Conservation (phyloP, 805 yeast species). For the Peterozyma toletana region DNA sequence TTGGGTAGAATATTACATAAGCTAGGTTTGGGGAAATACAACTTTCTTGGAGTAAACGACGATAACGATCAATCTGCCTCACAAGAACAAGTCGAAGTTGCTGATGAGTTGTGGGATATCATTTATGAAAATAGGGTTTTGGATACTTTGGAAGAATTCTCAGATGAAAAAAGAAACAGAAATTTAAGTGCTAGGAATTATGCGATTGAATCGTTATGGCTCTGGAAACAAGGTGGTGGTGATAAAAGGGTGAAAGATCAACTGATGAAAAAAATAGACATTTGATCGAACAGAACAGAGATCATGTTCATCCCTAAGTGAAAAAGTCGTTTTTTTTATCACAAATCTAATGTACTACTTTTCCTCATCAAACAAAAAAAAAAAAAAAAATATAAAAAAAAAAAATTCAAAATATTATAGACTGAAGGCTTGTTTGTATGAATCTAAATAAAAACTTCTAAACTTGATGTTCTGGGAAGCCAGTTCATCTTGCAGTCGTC, state of each 20-base stretch:
- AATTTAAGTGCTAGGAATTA: constrained; percentile 74
- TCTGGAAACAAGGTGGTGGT: constrained; percentile 63
- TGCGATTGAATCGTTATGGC: constrained; percentile 87
- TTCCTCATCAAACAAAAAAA: background rate
- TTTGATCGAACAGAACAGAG: too few relatives aligned
- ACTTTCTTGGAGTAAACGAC: constrained; percentile 23
- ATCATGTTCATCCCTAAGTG: background rate
- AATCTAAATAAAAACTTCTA: too few relatives aligned
- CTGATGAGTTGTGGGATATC: constrained; percentile 55
- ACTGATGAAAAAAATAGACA: background rate
- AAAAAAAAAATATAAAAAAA: background rate
- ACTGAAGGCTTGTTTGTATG: too few relatives aligned
- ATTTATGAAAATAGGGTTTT: constrained; percentile 55
- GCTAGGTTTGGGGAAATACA: constrained; percentile 54
- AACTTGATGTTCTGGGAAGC: too few relatives aligned
- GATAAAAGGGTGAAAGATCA: constrained; percentile 15
- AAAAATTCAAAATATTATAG: background rate
- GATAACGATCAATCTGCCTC: constrained; percentile 7
- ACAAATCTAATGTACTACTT: too few relatives aligned
- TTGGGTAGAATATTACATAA: constrained; percentile 83
- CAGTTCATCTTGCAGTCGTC: too few relatives aligned
- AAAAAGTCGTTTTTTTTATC: background rate
- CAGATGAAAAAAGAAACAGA: constrained; percentile 54
- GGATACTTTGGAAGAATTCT: constrained; percentile 59
- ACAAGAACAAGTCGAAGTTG: constrained; percentile 18